phyloP scores from a whole-genome alignment of 2,329 filamentous ascomycete species.

The Graphiopsis chlorocephala region DNA sequence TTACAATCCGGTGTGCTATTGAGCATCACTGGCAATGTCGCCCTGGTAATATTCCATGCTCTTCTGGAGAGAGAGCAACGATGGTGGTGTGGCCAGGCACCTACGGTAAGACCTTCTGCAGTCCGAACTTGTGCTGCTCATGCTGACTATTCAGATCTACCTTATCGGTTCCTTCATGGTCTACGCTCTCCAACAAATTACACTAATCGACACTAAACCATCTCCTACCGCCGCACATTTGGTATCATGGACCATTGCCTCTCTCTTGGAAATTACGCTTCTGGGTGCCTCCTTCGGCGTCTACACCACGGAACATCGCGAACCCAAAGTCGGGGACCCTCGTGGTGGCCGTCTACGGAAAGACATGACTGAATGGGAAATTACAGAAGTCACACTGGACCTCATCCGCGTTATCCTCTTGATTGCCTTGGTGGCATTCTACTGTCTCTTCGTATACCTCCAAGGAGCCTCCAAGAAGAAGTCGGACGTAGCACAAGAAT shows the following conservation, averaged over 20 bases:
- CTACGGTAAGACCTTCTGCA: slow-evolving; percentile 59
- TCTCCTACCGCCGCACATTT: slow-evolving; percentile 79
- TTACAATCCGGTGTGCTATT: slow-evolving; percentile 67
- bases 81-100: slow-evolving; percentile 81
- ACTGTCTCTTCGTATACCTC: slow-evolving; percentile 53
- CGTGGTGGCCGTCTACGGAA: slow-evolving; percentile 33
- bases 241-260: slow-evolving; percentile 70
- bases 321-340: slow-evolving; percentile 54
- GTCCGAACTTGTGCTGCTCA: neutral
- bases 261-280: slow-evolving; percentile 71
- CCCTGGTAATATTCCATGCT: slow-evolving; percentile 71
- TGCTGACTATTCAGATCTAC: slow-evolving; percentile 64
- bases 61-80: slow-evolving; percentile 61
- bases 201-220: slow-evolving; percentile 77
- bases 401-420: slow-evolving; percentile 67
- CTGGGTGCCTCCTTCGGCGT: slow-evolving; percentile 66
- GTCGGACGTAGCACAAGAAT: slow-evolving; percentile 30
- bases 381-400: slow-evolving; percentile 64
- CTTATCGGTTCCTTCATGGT: slow-evolving; percentile 81
- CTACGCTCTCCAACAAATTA: slow-evolving; percentile 81
- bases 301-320: slow-evolving; percentile 65
- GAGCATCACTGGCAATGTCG: slow-evolving; percentile 73
- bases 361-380: slow-evolving; percentile 58
- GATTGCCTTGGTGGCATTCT: slow-evolving; percentile 57
- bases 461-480: slow-evolving; percentile 25